These are phyloP conservation scores for Vigna trinervia DNA, from an alignment of 306 rosid genomes.

Conservation along the genomic window DNA sequence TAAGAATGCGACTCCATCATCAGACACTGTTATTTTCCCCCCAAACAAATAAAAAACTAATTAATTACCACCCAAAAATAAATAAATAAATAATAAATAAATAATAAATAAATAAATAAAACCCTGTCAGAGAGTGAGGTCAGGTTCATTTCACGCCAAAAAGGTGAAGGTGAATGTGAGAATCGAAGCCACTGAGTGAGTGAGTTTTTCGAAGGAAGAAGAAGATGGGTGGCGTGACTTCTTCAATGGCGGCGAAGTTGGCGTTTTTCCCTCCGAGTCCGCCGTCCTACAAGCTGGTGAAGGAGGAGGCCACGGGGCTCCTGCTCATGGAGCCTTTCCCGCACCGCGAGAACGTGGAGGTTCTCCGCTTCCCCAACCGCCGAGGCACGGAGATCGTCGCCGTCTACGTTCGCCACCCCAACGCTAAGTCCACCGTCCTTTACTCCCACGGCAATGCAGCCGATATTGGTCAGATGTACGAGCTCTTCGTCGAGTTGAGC, in stretches of 20 bases:
- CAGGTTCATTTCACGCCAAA: not conserved
- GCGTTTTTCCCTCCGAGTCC: slow-evolving; percentile 92
- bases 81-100: slow-evolving; percentile 33
- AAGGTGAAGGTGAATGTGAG: not conserved
- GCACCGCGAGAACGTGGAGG: slow-evolving; percentile 81
- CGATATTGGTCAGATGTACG: slow-evolving; percentile 89
- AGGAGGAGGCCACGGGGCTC: slow-evolving; percentile 61
- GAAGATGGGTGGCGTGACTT: slow-evolving; percentile 83
- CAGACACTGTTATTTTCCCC: not conserved
- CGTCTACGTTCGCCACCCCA: slow-evolving; percentile 74
- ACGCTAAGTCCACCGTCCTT: slow-evolving; percentile 78
- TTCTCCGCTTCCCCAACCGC: slow-evolving; percentile 73
- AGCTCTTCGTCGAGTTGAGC: slow-evolving; percentile 82
- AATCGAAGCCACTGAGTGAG: not conserved
- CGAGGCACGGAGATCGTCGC: slow-evolving; percentile 87
- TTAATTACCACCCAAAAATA: not conserved
- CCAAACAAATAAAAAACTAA: slow-evolving; percentile 22
- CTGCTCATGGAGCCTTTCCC: slow-evolving; percentile 63
- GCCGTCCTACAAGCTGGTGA: slow-evolving; percentile 70
- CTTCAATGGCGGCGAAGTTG: slow-evolving; percentile 90
- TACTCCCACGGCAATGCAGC: slow-evolving; percentile 92
- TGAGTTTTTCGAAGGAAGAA: not conserved
- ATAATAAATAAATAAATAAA: slow-evolving; percentile 27
- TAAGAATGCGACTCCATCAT: not conserved
- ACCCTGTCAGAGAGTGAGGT: not conserved